These are phyloP conservation scores for Tolypocladium inflatum DNA, from an alignment of 2,329 filamentous ascomycete species.

Conservation along the genomic window DNA sequence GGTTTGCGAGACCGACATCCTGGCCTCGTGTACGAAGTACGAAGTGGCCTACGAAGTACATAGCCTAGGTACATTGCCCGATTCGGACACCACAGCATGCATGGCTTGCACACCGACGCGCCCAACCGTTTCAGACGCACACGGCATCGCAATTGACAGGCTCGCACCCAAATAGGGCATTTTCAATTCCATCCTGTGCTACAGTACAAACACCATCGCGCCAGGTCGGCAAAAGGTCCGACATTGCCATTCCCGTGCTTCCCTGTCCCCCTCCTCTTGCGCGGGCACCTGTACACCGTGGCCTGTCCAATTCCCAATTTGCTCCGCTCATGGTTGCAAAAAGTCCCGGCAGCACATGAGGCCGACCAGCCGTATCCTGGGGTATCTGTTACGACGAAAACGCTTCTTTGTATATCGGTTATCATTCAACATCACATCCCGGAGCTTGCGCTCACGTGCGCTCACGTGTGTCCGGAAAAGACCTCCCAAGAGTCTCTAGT, in stretches of 20 bases:
- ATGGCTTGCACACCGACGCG: background rate
- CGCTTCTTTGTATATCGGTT: background rate
- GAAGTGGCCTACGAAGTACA: too few species aligned
- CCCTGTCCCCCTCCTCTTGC: background rate
- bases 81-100: background rate
- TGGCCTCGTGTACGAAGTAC: too few species aligned
- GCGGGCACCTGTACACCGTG: background rate
- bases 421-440: conserved; percentile 7
- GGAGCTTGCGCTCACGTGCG: conserved; percentile 13
- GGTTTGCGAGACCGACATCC: background rate
- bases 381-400: conserved; percentile 7
- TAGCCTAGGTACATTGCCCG: background rate
- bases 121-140: background rate
- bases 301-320: background rate
- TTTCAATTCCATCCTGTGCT: background rate
- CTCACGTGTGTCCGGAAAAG: conserved; percentile 1
- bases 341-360: background rate
- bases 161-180: background rate
- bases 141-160: background rate
- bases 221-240: background rate
- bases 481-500: conserved; percentile 14
- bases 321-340: background rate
- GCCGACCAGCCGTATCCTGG: conserved; percentile 4
- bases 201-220: background rate
- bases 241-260: background rate